Base-by-base conservation (phyloP, 202 grass and related monocot species). In the Schoenoplectus triqueter region DNA sequence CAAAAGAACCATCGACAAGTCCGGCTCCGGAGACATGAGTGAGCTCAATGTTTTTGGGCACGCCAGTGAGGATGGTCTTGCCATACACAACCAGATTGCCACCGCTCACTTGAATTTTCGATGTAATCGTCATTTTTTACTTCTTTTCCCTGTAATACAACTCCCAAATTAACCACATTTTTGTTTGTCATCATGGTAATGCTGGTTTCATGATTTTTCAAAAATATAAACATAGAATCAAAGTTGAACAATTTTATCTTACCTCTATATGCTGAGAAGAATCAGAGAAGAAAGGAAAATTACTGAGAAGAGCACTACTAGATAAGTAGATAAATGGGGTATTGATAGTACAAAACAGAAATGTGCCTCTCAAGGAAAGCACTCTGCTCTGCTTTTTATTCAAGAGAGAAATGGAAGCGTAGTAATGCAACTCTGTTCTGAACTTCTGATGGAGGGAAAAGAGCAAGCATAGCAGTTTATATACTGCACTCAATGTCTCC, bases 31-130 rank as follows among this genome's bases (percentile, higher is more conserved):
- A 47, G 2, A 73, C 89, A 66, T 89, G 88, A 68, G 88, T 83
- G 64, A 80, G 87, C n/a, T 71, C 9, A 10, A 95, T 65, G 86
- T 90, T 97, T 66, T 85, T 88, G 2, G 92, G 91, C 65, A 97
- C 91, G 72, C 89, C 89, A 39, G 89, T 87, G 2, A 97, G 92
- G 80, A 97, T 86, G 56, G 92, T 92, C 62, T 89, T 86, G n/a
- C 92, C 95, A 40, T 84, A 82, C 72, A 90, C 95, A 75, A 69
- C 48, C 82, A 95, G 89, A 49, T 85, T 63, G 8, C 92, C 86
- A 22, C 91, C 88, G 76, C 65, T 73, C 78, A 97, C 87, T 72
- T 90, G 90, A 60, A 97, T 94, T 62, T 61, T 51, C 3, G 95
- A 86, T 6, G 80, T 89, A 82, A 95, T 88, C 86, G 92, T 95